Base-by-base conservation (phyloP, 768 basidiomycete species). In the Trametopsis cervina region DNA sequence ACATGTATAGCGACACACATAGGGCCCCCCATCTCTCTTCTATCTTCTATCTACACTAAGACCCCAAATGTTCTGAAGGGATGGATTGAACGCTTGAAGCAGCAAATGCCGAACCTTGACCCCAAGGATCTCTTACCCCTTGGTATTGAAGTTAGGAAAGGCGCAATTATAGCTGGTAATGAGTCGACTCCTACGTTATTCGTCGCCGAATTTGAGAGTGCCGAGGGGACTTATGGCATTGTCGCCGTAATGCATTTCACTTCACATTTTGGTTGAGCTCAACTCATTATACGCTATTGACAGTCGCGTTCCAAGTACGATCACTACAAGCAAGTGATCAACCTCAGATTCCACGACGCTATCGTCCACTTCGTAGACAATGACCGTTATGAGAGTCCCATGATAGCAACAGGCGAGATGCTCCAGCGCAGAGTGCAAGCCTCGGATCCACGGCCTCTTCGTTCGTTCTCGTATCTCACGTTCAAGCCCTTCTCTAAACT, bases 51-150 rank as follows among this genome's bases (percentile, higher is more conserved):
- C 15, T 59, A 59, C 36, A 51, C 43, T 39, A 52, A 47, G 6
- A 55, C 61, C 0, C 61, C 61, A 15, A 53, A 42, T 4, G 49
- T 66, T 27, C 50, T 83, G 38, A 68, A 68, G 52, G 69, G 67
- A 20, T 64, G 68, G 12, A 51, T 78, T 22, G 58, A 65, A 22
- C 83, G 81, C 78, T 50, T 84, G 21, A 73, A 70, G 50, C 65
- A 65, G 15, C 83, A 86, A 54, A 65, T 87, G 47, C 89, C 88
- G 1, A 78, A 71, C 50, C 68, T 90, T 26, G 83, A 90, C 57
- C 78, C 85, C 15, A 85, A 85, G 55, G 89, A 93, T 59, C 66
- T 93, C n/a, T 68, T 97, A 5, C 95, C 95, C 2, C 63, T 96
- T 49, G 88, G 90, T 21, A 73, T 97, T 45, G 77, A 81, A 51